Evolutionary conservation across 306 rosid species (phyloP).

Genomic region (Hippophae tibetana): DNA sequence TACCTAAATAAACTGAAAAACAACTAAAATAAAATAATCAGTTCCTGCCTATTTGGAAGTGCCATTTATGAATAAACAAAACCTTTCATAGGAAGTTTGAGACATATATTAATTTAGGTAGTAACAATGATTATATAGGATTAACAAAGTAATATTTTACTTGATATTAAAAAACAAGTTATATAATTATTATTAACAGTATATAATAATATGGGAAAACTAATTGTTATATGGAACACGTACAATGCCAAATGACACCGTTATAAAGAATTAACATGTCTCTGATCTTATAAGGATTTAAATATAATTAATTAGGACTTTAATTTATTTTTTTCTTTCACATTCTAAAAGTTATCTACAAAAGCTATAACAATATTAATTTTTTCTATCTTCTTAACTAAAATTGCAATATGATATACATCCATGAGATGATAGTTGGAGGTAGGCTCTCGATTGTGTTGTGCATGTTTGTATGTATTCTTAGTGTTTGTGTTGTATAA

Average conservation of each 20-base stretch:
- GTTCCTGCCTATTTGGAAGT: constrained; percentile 75
- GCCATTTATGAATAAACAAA: constrained; percentile 26
- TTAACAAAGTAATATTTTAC: constrained; percentile 11
- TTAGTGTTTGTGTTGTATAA: no score
- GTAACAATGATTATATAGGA: constrained; percentile 33
- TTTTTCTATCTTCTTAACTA: constrained; percentile 11
- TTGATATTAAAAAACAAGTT: constrained; percentile 16
- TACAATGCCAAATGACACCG: constrained; percentile 20
- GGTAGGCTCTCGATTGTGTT: no score
- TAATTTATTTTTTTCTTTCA: constrained; percentile 15
- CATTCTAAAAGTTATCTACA: constrained; percentile 11
- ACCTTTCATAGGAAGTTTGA: constrained; percentile 41
- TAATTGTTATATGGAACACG: constrained; percentile 22
- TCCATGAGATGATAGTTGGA: constrained; percentile 19
- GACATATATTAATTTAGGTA: constrained; percentile 16
- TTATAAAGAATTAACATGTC: constrained; percentile 18
- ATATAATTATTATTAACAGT: background rate
- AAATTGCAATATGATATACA: constrained; percentile 25
- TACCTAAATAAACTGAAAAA: constrained; percentile 14
- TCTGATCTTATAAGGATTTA: constrained; percentile 17
- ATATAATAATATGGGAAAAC: constrained; percentile 19
- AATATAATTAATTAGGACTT: constrained; percentile 31
- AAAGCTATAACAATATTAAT: background rate
- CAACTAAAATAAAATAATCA: constrained; percentile 19
- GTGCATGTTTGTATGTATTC: no score